phyloP scores from a whole-genome alignment of 108 stramenopile species.

The Nitzschia putrida region DNA sequence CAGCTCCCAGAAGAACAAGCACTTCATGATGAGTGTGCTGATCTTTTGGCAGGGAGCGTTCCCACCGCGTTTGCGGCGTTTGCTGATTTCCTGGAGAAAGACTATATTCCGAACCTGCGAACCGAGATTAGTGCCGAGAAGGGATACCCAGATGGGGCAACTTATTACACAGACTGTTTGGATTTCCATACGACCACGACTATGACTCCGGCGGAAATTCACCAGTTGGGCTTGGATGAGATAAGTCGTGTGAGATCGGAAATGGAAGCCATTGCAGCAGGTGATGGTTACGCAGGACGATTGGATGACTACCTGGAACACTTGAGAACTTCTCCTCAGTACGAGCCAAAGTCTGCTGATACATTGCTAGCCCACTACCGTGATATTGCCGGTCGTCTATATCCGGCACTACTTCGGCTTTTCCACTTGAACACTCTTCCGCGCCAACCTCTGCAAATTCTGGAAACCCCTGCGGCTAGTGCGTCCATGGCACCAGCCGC shows the following conservation, averaged over 20 bases:
- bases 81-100: constrained; percentile 48
- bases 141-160: constrained; percentile 51
- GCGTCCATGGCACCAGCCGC: constrained; percentile 55
- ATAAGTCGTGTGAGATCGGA: constrained; percentile 39
- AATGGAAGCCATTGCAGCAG: constrained; percentile 48
- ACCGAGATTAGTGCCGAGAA: constrained; percentile 48
- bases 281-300: constrained; percentile 44
- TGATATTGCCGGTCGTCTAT: constrained; percentile 45
- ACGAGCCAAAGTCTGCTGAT: constrained; percentile 36
- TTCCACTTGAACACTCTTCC: constrained; percentile 53
- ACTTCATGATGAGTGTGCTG: constrained; percentile 19
- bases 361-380: constrained; percentile 51
- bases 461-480: constrained; percentile 41
- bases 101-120: constrained; percentile 52
- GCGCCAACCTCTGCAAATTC: constrained; percentile 41
- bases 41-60: constrained; percentile 12
- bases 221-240: constrained; percentile 57
- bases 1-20: constrained; percentile 27
- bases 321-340: constrained; percentile 43
- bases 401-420: constrained; percentile 47
- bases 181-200: constrained; percentile 61
- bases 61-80: constrained; percentile 26
- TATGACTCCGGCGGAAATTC: constrained; percentile 55
- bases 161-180: constrained; percentile 54
- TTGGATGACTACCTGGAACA: constrained; percentile 52